phyloP scores from a whole-genome alignment of 1,139 yeast species.

The Suhomyces chickasaworum region DNA sequence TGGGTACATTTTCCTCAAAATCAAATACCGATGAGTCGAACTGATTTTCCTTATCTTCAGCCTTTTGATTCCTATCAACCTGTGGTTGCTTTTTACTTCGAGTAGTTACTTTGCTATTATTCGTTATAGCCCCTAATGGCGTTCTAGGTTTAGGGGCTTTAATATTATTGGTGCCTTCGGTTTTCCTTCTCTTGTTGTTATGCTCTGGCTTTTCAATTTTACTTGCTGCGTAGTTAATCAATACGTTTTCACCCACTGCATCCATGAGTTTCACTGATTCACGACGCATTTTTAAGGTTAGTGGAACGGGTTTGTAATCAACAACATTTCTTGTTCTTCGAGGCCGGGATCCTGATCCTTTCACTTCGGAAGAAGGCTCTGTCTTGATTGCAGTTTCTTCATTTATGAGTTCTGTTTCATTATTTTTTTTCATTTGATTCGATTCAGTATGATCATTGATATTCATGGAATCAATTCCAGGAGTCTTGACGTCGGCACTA shows the following conservation, averaged over 20 bases:
- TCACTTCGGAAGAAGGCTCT: not conserved
- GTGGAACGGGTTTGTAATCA: conserved; percentile 69
- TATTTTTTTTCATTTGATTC: not conserved
- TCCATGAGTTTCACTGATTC: conserved; percentile 61
- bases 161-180: not conserved
- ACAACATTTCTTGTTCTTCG: conserved; percentile 45
- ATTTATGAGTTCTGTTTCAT: not conserved
- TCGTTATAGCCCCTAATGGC: not conserved
- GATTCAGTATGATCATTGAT: not conserved
- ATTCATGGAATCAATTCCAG: not conserved
- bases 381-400: not conserved
- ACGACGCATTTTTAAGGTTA: conserved; percentile 71
- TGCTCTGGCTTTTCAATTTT: not conserved
- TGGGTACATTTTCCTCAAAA: conserved; percentile 25
- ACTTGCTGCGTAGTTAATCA: conserved; percentile 50
- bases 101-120: not conserved
- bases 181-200: not conserved
- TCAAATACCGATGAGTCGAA: conserved; percentile 32
- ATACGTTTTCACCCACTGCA: conserved; percentile 44
- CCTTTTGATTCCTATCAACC: not conserved
- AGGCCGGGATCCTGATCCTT: not conserved
- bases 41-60: conserved; percentile 7
- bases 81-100: not conserved
- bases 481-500: too few species aligned
- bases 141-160: conserved; percentile 4